Evolutionary conservation across 169 alveolate genomes (phyloP).

Genomic region (Cryptosporidium canis): DNA sequence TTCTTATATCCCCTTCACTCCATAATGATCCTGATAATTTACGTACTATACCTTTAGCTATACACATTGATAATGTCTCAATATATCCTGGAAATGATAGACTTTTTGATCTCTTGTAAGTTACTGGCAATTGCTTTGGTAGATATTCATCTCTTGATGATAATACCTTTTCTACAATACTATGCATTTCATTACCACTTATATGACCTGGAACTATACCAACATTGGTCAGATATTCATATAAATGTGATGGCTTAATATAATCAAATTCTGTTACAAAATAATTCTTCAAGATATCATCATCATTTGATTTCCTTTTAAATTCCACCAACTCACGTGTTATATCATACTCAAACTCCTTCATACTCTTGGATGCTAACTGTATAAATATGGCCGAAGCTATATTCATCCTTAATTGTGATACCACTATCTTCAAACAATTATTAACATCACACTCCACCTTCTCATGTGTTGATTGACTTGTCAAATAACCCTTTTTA

Average conservation of each 20-base stretch:
- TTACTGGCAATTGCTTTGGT: slow-evolving; percentile 51
- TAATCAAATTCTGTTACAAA: slow-evolving; percentile 60
- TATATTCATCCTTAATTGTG: slow-evolving; percentile 53
- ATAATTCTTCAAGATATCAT: slow-evolving; percentile 60
- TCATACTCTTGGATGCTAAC: slow-evolving; percentile 61
- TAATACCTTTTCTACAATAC: slow-evolving; percentile 27
- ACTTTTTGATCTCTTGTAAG: slow-evolving; percentile 33
- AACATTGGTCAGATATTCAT: slow-evolving; percentile 19
- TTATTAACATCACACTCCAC: slow-evolving; percentile 44
- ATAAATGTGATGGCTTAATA: slow-evolving; percentile 42
- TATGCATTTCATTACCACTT: slow-evolving; percentile 57
- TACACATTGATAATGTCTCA: slow-evolving; percentile 60
- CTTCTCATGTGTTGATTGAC: slow-evolving; percentile 47
- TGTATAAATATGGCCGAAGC: slow-evolving; percentile 39
- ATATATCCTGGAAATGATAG: slow-evolving; percentile 64
- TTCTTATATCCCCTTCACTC: slow-evolving; percentile 70
- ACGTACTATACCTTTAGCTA: slow-evolving; percentile 61
- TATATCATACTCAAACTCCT: slow-evolving; percentile 41
- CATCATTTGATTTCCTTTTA: slow-evolving; percentile 32
- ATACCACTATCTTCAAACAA: slow-evolving; percentile 61
- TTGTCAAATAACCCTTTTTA: background rate
- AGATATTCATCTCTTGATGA: slow-evolving; percentile 40
- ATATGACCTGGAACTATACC: slow-evolving; percentile 71
- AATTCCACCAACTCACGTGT: slow-evolving; percentile 41
- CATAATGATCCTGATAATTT: slow-evolving; percentile 65